Percentiles rank a stretch among this genome's conserved stretches.
These are phyloP conservation scores for Gentiana dahurica DNA, from an alignment of 257 asterid species.

Conservation along the genomic window DNA sequence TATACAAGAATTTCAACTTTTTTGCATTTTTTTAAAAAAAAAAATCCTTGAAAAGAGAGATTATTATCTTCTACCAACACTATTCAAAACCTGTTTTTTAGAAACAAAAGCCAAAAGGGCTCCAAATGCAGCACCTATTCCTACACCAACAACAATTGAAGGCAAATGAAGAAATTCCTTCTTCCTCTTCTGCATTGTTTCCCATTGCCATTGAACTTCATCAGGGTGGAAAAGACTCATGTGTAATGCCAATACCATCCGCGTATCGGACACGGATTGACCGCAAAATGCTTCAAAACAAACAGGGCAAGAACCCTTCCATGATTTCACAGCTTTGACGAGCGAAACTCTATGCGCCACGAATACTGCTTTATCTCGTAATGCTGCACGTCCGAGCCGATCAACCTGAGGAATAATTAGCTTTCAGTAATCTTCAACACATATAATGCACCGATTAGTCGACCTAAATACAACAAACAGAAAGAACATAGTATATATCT, in stretches of 20 bases:
- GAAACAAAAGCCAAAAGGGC: conserved; percentile 38
- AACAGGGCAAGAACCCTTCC: conserved; percentile 66
- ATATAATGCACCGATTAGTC: background rate
- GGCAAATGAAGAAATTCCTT: conserved; percentile 44
- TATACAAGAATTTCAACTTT: conserved; percentile 9
- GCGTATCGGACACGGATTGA: conserved; percentile 31
- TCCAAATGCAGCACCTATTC: conserved; percentile 55
- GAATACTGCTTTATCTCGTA: conserved; percentile 61
- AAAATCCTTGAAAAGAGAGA: no score
- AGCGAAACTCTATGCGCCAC: conserved; percentile 67
- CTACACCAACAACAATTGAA: conserved; percentile 49
- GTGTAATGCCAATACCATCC: conserved; percentile 65
- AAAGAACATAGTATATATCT: background rate
- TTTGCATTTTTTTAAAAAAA: background rate
- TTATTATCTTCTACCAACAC: conserved; percentile 14
- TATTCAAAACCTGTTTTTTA: conserved; percentile 22
- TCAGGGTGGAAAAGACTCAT: conserved; percentile 86
- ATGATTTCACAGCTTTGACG: conserved; percentile 20
- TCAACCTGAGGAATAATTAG: conserved; percentile 26
- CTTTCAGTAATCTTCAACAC: background rate
- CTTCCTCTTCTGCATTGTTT: conserved; percentile 43
- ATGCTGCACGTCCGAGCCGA: conserved; percentile 12
- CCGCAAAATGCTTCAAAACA: conserved; percentile 37
- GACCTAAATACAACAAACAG: background rate
- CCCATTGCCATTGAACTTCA: conserved; percentile 75